Conservation (phyloP, 495 filamentous ascomycete species). For the Neurospora cerealis region DNA sequence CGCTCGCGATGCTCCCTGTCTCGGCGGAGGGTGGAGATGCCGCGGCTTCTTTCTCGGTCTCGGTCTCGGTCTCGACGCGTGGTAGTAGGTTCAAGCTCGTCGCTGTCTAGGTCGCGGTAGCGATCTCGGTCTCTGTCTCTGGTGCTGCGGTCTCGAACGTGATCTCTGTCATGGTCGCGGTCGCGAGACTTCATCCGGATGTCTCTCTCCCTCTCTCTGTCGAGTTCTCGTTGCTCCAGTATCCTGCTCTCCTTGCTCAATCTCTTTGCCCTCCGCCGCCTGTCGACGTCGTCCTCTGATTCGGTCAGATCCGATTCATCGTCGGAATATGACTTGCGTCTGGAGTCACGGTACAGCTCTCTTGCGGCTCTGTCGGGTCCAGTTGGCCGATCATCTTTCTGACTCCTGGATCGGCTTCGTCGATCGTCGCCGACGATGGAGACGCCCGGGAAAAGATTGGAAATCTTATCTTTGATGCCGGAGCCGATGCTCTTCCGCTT, state of each 20-base stretch:
- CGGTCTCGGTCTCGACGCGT: background rate
- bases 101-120: slow-evolving; percentile 16
- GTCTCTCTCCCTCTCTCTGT: background rate
- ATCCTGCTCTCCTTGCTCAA: slow-evolving; percentile 3
- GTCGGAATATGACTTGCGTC: slow-evolving; percentile 14
- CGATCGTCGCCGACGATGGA: slow-evolving; percentile 4
- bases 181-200: background rate
- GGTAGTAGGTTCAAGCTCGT: slow-evolving; percentile 12
- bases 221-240: background rate
- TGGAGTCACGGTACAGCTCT: background rate
- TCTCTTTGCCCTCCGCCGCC: slow-evolving; percentile 17
- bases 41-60: background rate
- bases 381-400: slow-evolving; percentile 4
- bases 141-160: slow-evolving; percentile 9
- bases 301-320: slow-evolving; percentile 14
- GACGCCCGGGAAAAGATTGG: slow-evolving; percentile 12
- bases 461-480: slow-evolving; percentile 16
- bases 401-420: slow-evolving; percentile 13
- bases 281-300: slow-evolving; percentile 20
- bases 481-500: slow-evolving; percentile 9
- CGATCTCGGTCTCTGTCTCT: slow-evolving; percentile 24
- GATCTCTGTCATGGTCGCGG: slow-evolving; percentile 9
- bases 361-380: background rate
- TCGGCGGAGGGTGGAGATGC: background rate
- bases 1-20: background rate